Base-by-base conservation (phyloP, 768 basidiomycete genomes). In the Collybia mongolica region DNA sequence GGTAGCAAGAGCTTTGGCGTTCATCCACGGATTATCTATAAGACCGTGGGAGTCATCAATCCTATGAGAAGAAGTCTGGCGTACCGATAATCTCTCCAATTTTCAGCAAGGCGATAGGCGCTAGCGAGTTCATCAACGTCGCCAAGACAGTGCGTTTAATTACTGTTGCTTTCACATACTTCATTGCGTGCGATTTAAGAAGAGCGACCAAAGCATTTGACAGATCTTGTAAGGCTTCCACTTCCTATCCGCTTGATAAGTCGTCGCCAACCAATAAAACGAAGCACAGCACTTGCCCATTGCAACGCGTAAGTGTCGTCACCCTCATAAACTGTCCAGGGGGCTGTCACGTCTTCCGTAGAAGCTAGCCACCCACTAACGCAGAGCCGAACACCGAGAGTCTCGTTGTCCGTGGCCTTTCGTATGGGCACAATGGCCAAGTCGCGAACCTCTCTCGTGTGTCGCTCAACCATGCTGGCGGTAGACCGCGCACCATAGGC, bases 21-120 rank as follows among this genome's bases (percentile, higher is more conserved):
- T 79, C 75, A 77, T 76, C 80, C 80, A 82, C 2, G 81, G 80
- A 59, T 82, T 83, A 63, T 82, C 81, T 42, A 39, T 35, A 17
- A 14, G 26, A 36, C 23, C 23, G 37, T 39, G 50, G 3, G 24
- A 38, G 54, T 39, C 26, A 46, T 29, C 18, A 17, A 24, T 35
- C 1, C 12, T 23, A n/a, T 19, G 7, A 7, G 11, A 6, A n/a
- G n/a, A 20, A 32, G 12, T 20, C 4, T 26, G 15, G 60, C 71
- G 42, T 56, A 76, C 81, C 80, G 39, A 82, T 76, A 29, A 82
- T 75, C 54, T 77, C 70, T 6, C 76, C 79, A 37, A 83, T 71
- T 55, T 77, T 79, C 42, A 82, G 62, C 60, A 69, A 72, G 6
- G 74, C 73, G 14, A 78, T 59, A 2, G 81, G 81, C 8, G 77